These are phyloP conservation scores for Rheum nobile DNA, from an alignment of 148 eudicot genomes.

Conservation along the genomic window DNA sequence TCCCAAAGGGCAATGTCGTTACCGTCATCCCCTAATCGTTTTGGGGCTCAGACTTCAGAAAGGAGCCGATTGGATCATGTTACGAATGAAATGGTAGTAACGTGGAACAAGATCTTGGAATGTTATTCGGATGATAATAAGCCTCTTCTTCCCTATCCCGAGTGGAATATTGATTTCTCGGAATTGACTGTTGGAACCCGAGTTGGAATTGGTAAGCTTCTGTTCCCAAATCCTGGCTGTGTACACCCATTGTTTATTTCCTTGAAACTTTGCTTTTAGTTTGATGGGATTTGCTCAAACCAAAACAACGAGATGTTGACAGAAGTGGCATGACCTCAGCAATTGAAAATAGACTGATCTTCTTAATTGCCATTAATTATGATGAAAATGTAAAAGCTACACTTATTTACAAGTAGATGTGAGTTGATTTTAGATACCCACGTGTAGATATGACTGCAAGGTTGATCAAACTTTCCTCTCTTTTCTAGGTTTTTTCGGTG, in stretches of 20 bases:
- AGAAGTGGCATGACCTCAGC: no score
- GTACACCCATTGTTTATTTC: neutral
- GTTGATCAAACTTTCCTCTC: constrained; percentile 2
- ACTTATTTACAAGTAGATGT: neutral
- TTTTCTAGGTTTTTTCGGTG: constrained; percentile 80
- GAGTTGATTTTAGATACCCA: neutral
- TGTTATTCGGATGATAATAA: constrained; percentile 56
- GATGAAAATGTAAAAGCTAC: neutral
- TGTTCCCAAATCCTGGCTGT: neutral
- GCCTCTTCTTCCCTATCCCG: constrained; percentile 75
- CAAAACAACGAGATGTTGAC: neutral
- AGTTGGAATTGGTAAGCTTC: constrained; percentile 83
- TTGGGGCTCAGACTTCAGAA: constrained; percentile 39
- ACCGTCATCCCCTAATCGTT: constrained; percentile 91
- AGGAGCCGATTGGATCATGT: constrained; percentile 26
- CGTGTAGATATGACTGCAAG: neutral
- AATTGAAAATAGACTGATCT: neutral
- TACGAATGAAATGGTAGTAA: constrained; percentile 45
- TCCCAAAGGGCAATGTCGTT: constrained; percentile 83
- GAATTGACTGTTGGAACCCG: constrained; percentile 94
- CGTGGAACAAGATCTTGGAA: constrained; percentile 76
- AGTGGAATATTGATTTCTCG: constrained; percentile 92
- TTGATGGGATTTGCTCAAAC: neutral
- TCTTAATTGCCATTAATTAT: neutral
- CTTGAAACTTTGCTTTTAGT: neutral